Evolutionary conservation across 148 eudicot species (phyloP).

Genomic region (Rhododendron simsii): DNA sequence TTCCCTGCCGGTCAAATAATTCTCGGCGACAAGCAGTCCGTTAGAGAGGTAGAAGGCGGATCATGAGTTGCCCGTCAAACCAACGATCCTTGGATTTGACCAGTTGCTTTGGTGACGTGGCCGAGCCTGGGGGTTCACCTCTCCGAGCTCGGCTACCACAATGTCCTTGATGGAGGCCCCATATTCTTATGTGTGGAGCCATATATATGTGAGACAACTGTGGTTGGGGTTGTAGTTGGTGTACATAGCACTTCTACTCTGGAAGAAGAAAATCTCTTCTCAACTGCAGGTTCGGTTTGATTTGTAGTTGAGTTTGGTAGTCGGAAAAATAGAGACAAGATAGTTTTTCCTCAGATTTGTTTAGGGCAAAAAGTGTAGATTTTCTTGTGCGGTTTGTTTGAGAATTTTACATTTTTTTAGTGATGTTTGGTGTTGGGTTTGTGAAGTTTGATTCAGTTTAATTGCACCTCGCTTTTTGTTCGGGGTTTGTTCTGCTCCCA

Average conservation of each 20-base stretch:
- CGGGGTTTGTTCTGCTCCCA: not conserved
- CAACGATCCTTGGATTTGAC: too few species aligned
- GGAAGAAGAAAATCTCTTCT: not conserved
- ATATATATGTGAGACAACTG: not conserved
- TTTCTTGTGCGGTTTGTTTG: not conserved
- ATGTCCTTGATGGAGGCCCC: not conserved
- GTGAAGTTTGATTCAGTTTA: not conserved
- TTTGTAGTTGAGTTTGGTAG: not conserved
- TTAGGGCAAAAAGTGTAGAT: not conserved
- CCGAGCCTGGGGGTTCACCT: too few species aligned
- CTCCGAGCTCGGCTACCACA: too few species aligned
- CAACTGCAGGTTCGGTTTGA: not conserved
- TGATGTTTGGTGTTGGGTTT: not conserved
- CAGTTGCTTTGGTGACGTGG: too few species aligned
- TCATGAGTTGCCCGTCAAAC: too few species aligned
- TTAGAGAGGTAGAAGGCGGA: too few species aligned
- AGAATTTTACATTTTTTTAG: not conserved
- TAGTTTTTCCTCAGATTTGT: not conserved
- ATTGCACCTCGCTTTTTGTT: not conserved
- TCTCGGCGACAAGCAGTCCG: too few species aligned
- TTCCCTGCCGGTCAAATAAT: too few species aligned
- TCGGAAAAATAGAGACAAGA: not conserved
- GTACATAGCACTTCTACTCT: not conserved
- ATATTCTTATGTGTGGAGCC: not conserved
- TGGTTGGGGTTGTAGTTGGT: not conserved